Evolutionary conservation across 106 monocot species (phyloP), one percentile per base, ranked within the genome.

Genomic region (Acorus calamus): DNA sequence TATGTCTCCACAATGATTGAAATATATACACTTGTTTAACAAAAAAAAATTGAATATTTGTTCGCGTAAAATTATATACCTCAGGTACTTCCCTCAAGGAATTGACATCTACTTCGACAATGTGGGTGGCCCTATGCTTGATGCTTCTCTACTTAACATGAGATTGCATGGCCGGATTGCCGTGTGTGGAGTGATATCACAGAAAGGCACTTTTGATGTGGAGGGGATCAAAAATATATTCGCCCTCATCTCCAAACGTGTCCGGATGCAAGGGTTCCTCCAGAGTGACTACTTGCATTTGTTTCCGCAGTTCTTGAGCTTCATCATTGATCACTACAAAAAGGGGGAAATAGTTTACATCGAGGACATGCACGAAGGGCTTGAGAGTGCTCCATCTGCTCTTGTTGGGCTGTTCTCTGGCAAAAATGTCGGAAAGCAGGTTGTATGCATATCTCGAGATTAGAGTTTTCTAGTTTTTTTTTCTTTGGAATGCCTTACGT

Each of bases 101-200:
- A 84, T 92, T 8, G 92, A 92, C 64, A 87, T 84, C 11, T 92
- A 92, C 77, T 92, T 92, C 44, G 92, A 92, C 47, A 92, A 92
- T 11, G 92, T 92, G 2, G 92, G 92, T 1, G 87, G 92, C 0
- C 5, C 66, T 3, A 84, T 80, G 84, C 81, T 92, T 12, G 87
- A 92, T 11, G 92, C 87, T 0, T 84, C 63, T 4, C 81, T 87
- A 3, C 69, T 82, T 42, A 92, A 87, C 77, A 87, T 92, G 87
- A 69, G 82, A 11, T 9, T 13, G 6, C 70, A 78, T 41, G 87
- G 87, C 0, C 69, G 87, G 4, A 78, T 92, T 5, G 92, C 92
- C 0, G 75, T 76, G 2, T 92, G 92, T 11, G 87, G 92, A 4
- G 73, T 92, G 80, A 70, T 92, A 13, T 87, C 87, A 5, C 84